These are phyloP conservation scores for Syncephalastrum racemosum DNA, from an alignment of 371 early-diverging fungal genomes.

Conservation along the genomic window DNA sequence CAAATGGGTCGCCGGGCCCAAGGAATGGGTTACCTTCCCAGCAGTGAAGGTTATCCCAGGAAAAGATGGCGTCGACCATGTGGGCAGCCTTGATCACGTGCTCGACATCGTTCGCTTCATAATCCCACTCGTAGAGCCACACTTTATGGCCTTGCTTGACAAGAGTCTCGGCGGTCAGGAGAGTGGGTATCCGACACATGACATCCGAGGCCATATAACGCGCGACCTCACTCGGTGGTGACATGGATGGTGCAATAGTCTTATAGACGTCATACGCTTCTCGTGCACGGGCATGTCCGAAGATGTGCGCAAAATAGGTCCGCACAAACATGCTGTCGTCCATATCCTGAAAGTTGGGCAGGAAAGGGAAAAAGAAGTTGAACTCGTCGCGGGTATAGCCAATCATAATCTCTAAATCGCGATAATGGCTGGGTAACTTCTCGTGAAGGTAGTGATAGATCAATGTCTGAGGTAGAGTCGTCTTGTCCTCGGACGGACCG, in stretches of 20 bases:
- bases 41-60: conserved; percentile 37
- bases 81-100: conserved; percentile 43
- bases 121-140: conserved; percentile 37
- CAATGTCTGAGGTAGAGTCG: conserved; percentile 14
- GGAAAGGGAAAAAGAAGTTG: conserved; percentile 38
- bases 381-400: conserved; percentile 43
- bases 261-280: conserved; percentile 35
- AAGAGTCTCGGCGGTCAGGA: conserved; percentile 28
- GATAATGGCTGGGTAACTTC: conserved; percentile 18
- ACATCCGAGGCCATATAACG: conserved; percentile 44
- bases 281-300: conserved; percentile 27
- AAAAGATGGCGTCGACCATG: conserved; percentile 42
- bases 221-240: conserved; percentile 34
- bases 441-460: conserved; percentile 26
- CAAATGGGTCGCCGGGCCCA: conserved; percentile 31
- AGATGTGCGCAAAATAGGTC: conserved; percentile 35
- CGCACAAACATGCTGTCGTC: conserved; percentile 35
- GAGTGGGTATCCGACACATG: conserved; percentile 31
- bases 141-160: conserved; percentile 23
- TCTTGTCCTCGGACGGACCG: conserved; percentile 23
- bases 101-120: conserved; percentile 34
- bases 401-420: conserved; percentile 26
- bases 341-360: conserved; percentile 36
- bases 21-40: conserved; percentile 39
- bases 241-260: conserved; percentile 26